Base-by-base conservation (phyloP, 495 filamentous ascomycete species). In the Penicillium odoratum region DNA sequence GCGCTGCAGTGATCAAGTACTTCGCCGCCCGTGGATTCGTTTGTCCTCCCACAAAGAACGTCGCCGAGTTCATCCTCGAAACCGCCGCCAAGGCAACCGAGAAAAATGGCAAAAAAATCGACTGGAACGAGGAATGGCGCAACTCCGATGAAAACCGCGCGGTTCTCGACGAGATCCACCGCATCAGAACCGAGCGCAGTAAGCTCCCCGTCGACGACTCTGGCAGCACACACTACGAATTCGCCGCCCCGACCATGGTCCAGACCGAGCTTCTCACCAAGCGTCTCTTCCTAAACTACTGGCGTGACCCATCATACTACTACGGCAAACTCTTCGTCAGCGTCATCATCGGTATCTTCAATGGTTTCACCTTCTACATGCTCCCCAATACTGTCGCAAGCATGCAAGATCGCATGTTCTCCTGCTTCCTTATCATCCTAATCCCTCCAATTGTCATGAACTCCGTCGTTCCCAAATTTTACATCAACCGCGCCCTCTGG, bases 281-380 rank as follows among this genome's bases (percentile, higher is more conserved):
- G 66, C 80, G 88, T 11, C 76, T 87, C 33, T 91, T 90, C 74
- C 71, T 70, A 9, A 81, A 89, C 56, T 84, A 90, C 76, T 91
- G 88, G 88, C 80, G 88, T 48, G 75, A 86, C 56, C 76, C 83
- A 55, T 88, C 81, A 45, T 92, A 95, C 77, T 79, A 87, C 59
- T 90, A 89, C 68, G 83, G 85, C 53, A 91, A 90, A 69, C 74
- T 91, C 34, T 90, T 90, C 73, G 79, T 85, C 54, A 80, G 80
- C 31, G 78, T 89, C 42, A 84, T 89, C 60, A 82, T 88, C 51
- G 85, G 85, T 40, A 84, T 87, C 55, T 85, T 87, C 76, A 90
- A 90, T 69, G 88, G 89, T n/a, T 94, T 95, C 68, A 93, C 92
- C 15, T 96, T 94, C 76, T 94, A 82, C 76, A 78, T 85, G 63